Percentiles rank a stretch among this genome's conserved stretches.
These are phyloP conservation scores for Mycocentrospora acerina DNA, from an alignment of 2,329 filamentous ascomycete species.

Conservation along the genomic window DNA sequence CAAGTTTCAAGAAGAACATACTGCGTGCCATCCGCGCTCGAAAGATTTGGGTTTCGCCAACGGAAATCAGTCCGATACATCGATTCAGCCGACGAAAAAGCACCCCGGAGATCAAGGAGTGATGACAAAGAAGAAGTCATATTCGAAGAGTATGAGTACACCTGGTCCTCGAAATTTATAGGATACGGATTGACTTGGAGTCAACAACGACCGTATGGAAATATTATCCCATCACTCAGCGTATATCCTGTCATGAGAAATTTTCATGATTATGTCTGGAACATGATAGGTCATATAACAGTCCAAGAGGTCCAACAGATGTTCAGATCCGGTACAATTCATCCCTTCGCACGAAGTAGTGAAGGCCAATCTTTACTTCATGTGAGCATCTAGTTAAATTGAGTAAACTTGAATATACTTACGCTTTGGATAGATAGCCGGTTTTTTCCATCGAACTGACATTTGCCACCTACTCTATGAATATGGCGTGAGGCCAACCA, in stretches of 20 bases:
- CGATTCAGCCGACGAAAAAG: background rate
- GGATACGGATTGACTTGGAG: slow-evolving; percentile 6
- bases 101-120: background rate
- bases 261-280: background rate
- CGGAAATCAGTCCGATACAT: background rate
- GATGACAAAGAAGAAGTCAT: background rate
- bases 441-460: background rate
- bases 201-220: slow-evolving; percentile 1
- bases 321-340: slow-evolving; percentile 6
- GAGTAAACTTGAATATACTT: background rate
- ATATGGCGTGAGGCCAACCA: background rate
- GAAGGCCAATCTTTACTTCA: slow-evolving; percentile 7
- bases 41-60: slow-evolving; percentile 2
- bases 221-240: slow-evolving; percentile 8
- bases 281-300: background rate
- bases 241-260: slow-evolving; percentile 8
- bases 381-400: slow-evolving; percentile 2
- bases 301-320: slow-evolving; percentile 6
- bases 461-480: slow-evolving; percentile 2
- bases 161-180: background rate
- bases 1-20: background rate
- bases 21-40: background rate
- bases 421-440: background rate
- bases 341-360: slow-evolving; percentile 9
- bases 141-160: slow-evolving; percentile 2